phyloP scores from a whole-genome alignment of 176 grass and related monocot genomes.

The Otatea glauca region DNA sequence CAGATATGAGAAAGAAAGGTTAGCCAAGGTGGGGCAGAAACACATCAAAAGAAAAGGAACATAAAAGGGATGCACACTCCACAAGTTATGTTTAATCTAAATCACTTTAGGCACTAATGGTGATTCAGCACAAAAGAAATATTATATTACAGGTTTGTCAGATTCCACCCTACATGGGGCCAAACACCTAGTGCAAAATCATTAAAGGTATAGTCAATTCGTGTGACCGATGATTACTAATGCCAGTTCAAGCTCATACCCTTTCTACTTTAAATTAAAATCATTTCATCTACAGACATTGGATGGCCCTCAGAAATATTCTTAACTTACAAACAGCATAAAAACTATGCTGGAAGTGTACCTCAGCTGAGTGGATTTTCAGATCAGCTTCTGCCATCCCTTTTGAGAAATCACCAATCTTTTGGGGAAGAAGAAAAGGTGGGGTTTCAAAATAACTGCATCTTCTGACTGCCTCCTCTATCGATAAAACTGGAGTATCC shows the following conservation, averaged over 20 bases:
- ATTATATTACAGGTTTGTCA: slow-evolving; percentile 20
- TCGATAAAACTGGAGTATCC: slow-evolving; percentile 71
- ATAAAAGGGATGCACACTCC: not conserved
- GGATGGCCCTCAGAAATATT: not conserved
- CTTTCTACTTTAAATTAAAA: slow-evolving; percentile 26
- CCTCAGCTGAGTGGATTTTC: slow-evolving; percentile 75
- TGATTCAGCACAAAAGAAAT: slow-evolving; percentile 25
- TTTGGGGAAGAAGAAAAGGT: slow-evolving; percentile 53
- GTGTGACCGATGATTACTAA: slow-evolving; percentile 24
- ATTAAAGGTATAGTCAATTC: not conserved
- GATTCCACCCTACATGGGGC: not conserved
- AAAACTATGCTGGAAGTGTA: slow-evolving; percentile 21
- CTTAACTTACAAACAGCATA: not conserved
- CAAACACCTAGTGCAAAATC: slow-evolving; percentile 12
- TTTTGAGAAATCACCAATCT: slow-evolving; percentile 74
- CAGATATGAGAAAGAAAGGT: slow-evolving; percentile 13
- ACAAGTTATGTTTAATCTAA: slow-evolving; percentile 25
- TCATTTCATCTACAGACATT: not conserved
- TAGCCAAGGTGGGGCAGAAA: not conserved
- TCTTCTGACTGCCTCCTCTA: slow-evolving; percentile 80
- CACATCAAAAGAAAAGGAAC: slow-evolving; percentile 27
- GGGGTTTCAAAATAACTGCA: slow-evolving; percentile 74
- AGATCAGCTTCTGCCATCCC: slow-evolving; percentile 87
- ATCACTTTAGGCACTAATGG: not conserved
- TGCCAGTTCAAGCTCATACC: slow-evolving; percentile 12